Percentiles rank a stretch among this genome's conserved stretches.
These are phyloP conservation scores for Salix caprea DNA, from an alignment of 345 rosid species.

Conservation along the genomic window DNA sequence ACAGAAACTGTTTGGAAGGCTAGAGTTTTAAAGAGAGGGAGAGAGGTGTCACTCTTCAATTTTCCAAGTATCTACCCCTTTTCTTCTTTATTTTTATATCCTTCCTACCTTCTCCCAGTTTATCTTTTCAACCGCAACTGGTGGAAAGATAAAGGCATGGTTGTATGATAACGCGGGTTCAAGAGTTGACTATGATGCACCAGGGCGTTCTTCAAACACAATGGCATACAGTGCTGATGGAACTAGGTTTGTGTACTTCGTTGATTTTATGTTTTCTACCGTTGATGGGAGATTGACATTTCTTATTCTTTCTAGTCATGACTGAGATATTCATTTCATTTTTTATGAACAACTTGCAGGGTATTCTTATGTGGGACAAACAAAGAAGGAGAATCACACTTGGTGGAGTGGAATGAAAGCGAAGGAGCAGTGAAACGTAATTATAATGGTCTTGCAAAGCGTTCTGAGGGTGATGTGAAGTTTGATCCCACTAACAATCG, in stretches of 20 bases:
- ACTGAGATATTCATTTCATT: constrained; percentile 9
- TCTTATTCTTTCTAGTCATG: background rate
- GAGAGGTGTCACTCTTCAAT: background rate
- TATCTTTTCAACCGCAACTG: constrained; percentile 69
- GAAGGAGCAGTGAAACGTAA: constrained; percentile 66
- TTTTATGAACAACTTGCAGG: constrained; percentile 30
- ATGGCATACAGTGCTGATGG: constrained; percentile 88
- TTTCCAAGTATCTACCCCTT: background rate
- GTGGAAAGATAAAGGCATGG: constrained; percentile 89
- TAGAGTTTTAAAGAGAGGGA: background rate
- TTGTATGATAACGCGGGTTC: constrained; percentile 65
- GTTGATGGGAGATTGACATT: constrained; percentile 3
- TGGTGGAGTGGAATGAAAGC: constrained; percentile 92
- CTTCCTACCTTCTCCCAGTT: constrained; percentile 35
- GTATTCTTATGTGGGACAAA: constrained; percentile 78
- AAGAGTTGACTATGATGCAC: constrained; percentile 80
- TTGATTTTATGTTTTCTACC: constrained; percentile 4
- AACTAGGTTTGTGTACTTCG: constrained; percentile 46
- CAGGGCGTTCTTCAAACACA: constrained; percentile 59
- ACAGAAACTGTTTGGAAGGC: background rate
- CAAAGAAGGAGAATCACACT: constrained; percentile 70
- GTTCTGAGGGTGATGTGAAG: constrained; percentile 64
- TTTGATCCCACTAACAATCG: constrained; percentile 77
- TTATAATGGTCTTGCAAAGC: constrained; percentile 68
- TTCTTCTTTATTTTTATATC: constrained; percentile 1